Percentiles rank a stretch among this genome's conserved stretches.
These are phyloP conservation scores for Triticum monococcum DNA, from an alignment of 176 grass and related monocot species.

Conservation along the genomic window DNA sequence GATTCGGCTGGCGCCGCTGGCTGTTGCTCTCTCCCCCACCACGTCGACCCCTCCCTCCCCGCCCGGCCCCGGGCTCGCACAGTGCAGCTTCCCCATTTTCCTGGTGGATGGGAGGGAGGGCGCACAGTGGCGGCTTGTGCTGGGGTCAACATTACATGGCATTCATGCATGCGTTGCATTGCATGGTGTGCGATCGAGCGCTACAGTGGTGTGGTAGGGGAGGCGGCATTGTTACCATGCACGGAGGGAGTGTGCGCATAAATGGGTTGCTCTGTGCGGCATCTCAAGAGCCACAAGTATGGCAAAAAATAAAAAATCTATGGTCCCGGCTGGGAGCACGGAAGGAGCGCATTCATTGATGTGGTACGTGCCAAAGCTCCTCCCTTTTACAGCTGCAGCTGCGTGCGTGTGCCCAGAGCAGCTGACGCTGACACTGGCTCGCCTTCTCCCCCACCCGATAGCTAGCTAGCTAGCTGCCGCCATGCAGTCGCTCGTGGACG, in stretches of 20 bases:
- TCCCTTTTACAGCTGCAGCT: neutral
- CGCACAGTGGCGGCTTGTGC: neutral
- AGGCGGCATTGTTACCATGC: neutral
- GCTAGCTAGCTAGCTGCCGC: neutral
- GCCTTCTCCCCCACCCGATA: neutral
- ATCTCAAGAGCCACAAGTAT: neutral
- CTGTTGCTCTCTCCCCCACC: neutral
- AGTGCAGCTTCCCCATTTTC: too few species aligned
- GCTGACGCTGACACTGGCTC: neutral
- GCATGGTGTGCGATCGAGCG: neutral
- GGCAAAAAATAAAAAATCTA: neutral
- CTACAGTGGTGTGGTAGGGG: neutral
- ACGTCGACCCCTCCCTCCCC: too few species aligned
- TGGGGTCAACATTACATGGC: neutral
- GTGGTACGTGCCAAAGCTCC: neutral
- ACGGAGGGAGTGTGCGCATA: neutral
- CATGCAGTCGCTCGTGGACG: neutral
- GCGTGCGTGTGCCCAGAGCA: neutral
- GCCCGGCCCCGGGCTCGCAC: too few species aligned
- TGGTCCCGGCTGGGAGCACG: too few species aligned
- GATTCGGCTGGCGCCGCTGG: neutral
- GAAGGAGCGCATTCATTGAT: neutral
- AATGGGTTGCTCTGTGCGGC: neutral
- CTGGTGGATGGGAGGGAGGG: neutral
- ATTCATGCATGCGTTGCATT: neutral